phyloP scores from a whole-genome alignment of 108 stramenopile species.

The Discostella pseudostelligera region DNA sequence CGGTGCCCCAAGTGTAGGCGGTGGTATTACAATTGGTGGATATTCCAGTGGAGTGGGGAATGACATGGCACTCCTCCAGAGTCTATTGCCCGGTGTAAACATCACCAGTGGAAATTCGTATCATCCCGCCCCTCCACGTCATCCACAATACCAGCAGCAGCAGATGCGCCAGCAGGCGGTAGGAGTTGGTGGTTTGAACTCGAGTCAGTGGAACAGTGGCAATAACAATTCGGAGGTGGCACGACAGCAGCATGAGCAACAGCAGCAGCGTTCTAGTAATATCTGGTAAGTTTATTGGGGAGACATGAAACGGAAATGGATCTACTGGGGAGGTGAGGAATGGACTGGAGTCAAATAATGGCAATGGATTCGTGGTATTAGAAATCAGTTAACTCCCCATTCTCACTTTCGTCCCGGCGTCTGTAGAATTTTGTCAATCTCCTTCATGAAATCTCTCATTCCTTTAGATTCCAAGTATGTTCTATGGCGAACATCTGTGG shows the following conservation, averaged over 20 bases:
- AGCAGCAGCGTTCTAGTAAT: conserved; percentile 34
- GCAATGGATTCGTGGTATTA: conserved; percentile 19
- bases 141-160: conserved; percentile 9
- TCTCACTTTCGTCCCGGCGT: not conserved
- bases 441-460: conserved; percentile 66
- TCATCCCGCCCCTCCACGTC: conserved; percentile 25
- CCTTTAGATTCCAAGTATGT: conserved; percentile 58
- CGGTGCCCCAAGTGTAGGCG: conserved; percentile 46
- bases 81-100: conserved; percentile 76
- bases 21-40: conserved; percentile 65
- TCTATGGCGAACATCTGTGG: conserved; percentile 12
- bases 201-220: conserved; percentile 33
- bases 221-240: conserved; percentile 9
- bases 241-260: conserved; percentile 26
- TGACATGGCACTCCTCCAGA: conserved; percentile 86
- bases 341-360: conserved; percentile 13
- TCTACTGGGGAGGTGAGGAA: conserved; percentile 7
- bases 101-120: conserved; percentile 41
- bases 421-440: conserved; percentile 68
- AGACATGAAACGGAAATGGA: conserved; percentile 40
- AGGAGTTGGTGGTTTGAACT: conserved; percentile 39
- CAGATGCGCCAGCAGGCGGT: conserved; percentile 22
- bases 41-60: conserved; percentile 38
- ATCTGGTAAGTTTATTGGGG: conserved; percentile 32
- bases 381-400: not conserved